Conservation (phyloP, 441 rosid species). For the Pelargonium myrrhifolium region DNA sequence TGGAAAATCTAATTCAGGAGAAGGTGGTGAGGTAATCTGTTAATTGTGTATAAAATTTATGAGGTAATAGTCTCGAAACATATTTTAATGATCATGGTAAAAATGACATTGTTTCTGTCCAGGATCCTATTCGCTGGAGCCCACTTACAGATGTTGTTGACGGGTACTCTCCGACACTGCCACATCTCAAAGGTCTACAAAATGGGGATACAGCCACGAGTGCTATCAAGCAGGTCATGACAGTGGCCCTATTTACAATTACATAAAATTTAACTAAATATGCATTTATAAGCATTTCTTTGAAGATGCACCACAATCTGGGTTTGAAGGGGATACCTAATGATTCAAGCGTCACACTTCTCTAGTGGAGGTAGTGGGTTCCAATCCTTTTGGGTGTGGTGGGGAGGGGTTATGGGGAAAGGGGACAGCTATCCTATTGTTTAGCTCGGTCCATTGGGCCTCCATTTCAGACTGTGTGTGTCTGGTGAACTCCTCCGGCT, state of each 20-base stretch:
- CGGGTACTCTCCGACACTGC: constrained; percentile 93
- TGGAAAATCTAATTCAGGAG: constrained; percentile 97
- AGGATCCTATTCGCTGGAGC: constrained; percentile 98
- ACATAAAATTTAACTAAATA: neutral
- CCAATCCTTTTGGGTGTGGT: too few relatives aligned
- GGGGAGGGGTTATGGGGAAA: too few relatives aligned
- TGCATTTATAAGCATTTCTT: neutral
- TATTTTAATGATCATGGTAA: neutral
- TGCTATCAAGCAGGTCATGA: constrained; percentile 90
- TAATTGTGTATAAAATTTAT: neutral
- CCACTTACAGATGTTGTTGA: constrained; percentile 92
- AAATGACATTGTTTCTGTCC: constrained; percentile 14
- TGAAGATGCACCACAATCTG: constrained; percentile 1
- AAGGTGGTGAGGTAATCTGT: constrained; percentile 93
- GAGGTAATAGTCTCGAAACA: constrained; percentile 10
- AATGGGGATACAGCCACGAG: constrained; percentile 99
- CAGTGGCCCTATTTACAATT: constrained; percentile 16
- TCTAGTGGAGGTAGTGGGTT: too few relatives aligned
- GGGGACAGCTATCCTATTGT: too few relatives aligned
- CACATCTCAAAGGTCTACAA: constrained; percentile 99
- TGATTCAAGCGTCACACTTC: too few relatives aligned
- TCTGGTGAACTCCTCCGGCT: constrained; percentile 1
- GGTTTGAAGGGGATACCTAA: too few relatives aligned
- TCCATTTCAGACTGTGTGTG: too few relatives aligned
- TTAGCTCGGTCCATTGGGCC: too few relatives aligned